Percentiles rank a stretch among this genome's conserved stretches.
Conservation (phyloP, 805 yeast species). For the Saturnispora zaruensis region DNA sequence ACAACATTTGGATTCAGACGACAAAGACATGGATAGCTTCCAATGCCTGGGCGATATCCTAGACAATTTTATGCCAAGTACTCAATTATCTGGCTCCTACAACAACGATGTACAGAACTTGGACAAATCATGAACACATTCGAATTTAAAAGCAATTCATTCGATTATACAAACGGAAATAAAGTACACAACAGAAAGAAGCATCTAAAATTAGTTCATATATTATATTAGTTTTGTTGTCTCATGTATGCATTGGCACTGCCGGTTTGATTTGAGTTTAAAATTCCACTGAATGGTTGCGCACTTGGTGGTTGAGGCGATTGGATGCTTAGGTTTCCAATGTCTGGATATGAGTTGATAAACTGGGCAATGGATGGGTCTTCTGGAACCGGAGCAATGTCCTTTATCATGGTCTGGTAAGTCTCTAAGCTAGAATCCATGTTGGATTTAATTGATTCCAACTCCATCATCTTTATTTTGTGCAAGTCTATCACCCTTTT, state of each 20-base stretch:
- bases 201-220: neutral
- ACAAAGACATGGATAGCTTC: neutral
- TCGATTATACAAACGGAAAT: neutral
- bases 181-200: neutral
- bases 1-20: neutral
- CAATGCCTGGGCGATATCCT: neutral
- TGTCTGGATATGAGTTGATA: slow-evolving; percentile 12
- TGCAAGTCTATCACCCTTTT: slow-evolving; percentile 72
- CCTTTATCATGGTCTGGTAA: slow-evolving; percentile 51
- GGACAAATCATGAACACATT: neutral
- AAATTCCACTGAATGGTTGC: neutral
- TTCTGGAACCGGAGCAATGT: slow-evolving; percentile 13
- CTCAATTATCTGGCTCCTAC: neutral
- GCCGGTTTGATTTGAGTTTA: slow-evolving; percentile 12
- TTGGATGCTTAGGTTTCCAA: slow-evolving; percentile 10
- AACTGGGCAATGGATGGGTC: slow-evolving; percentile 10
- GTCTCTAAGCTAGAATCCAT: slow-evolving; percentile 57
- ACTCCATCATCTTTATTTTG: slow-evolving; percentile 67
- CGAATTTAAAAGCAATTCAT: neutral
- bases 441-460: slow-evolving; percentile 61
- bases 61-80: neutral
- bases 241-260: slow-evolving; percentile 9
- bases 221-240: neutral
- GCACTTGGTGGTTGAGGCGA: slow-evolving; percentile 1
- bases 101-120: too few relatives aligned